A percentile compares a stretch with the other conserved stretches of the same genome.
Conservation (phyloP, 164 flowering plant species). For the Aristolochia californica region DNA sequence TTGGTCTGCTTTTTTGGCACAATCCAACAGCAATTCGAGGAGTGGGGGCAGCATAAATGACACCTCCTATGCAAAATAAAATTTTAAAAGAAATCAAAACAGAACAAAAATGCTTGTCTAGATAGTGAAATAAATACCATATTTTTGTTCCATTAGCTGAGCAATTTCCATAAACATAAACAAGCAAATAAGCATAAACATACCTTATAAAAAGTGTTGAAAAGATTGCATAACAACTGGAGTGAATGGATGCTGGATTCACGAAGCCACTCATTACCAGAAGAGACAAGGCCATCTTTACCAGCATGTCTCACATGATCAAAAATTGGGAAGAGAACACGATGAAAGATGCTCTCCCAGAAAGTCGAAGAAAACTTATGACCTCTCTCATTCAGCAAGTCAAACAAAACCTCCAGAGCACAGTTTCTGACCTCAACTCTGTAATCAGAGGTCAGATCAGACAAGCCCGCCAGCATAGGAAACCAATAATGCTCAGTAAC, state of each 20-base stretch:
- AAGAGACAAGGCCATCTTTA: slow-evolving; percentile 41
- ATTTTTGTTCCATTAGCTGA: too few species aligned
- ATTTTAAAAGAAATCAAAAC: too few species aligned
- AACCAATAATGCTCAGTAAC: slow-evolving; percentile 97
- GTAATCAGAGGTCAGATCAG: slow-evolving; percentile 84
- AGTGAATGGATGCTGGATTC: slow-evolving; percentile 93
- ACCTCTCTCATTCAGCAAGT: slow-evolving; percentile 95
- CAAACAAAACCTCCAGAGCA: slow-evolving; percentile 95
- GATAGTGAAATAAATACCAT: too few species aligned
- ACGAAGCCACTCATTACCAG: slow-evolving; percentile 73
- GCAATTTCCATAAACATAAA: not conserved
- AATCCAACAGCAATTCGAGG: slow-evolving; percentile 78
- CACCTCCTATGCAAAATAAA: slow-evolving; percentile 50
- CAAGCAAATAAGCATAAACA: not conserved
- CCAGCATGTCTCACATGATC: slow-evolving; percentile 94
- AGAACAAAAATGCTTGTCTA: too few species aligned
- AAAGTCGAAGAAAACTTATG: slow-evolving; percentile 76
- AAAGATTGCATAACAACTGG: slow-evolving; percentile 94
- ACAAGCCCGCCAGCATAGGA: slow-evolving; percentile 97
- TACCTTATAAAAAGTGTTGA: slow-evolving; percentile 97
- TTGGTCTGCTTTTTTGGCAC: slow-evolving; percentile 90
- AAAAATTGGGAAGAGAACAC: slow-evolving; percentile 91
- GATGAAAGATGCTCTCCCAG: slow-evolving; percentile 96
- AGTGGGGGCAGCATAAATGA: slow-evolving; percentile 96
- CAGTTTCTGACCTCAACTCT: slow-evolving; percentile 88